Evolutionary conservation across 129 eudicot genomes (phyloP).

Genomic region (Sambucus nigra): DNA sequence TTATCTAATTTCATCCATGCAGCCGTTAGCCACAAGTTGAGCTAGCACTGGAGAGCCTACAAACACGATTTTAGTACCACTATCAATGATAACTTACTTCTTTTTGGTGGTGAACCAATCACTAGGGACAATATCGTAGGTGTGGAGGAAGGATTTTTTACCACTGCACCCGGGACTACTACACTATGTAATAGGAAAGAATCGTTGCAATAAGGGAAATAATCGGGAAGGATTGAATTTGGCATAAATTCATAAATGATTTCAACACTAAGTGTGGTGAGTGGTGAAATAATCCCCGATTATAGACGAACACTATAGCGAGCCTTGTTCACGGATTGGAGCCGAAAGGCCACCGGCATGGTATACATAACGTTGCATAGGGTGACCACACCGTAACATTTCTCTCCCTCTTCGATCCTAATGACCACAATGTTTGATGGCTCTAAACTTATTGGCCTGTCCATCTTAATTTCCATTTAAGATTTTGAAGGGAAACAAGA

Average conservation of each 20-base stretch:
- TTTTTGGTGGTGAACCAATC: constrained; percentile 76
- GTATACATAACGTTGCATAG: constrained; percentile 73
- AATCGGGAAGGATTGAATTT: constrained; percentile 33
- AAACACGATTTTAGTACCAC: constrained; percentile 60
- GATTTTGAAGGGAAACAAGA: constrained; percentile 1
- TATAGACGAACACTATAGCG: constrained; percentile 46
- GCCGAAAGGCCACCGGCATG: constrained; percentile 74
- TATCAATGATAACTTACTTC: constrained; percentile 64
- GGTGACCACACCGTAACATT: constrained; percentile 43
- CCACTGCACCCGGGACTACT: constrained; percentile 63
- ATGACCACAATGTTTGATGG: constrained; percentile 60
- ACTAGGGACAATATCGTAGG: constrained; percentile 38
- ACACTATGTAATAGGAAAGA: constrained; percentile 61
- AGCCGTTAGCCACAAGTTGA: constrained; percentile 40
- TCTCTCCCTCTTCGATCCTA: constrained; percentile 46
- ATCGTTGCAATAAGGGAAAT: constrained; percentile 48
- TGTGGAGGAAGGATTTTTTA: constrained; percentile 31
- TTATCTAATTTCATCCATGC: constrained; percentile 54
- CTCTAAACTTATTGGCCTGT: constrained; percentile 57
- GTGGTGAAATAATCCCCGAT: constrained; percentile 59
- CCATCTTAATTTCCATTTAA: constrained; percentile 23
- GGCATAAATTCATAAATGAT: constrained; percentile 33
- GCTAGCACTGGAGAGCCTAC: constrained; percentile 46
- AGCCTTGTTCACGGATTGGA: constrained; percentile 42
- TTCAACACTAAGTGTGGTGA: constrained; percentile 37